A percentile compares a stretch with the other conserved stretches of the same genome.
Evolutionary conservation across 2,329 filamentous ascomycete species (phyloP).

Genomic region (Claviceps spartinae): DNA sequence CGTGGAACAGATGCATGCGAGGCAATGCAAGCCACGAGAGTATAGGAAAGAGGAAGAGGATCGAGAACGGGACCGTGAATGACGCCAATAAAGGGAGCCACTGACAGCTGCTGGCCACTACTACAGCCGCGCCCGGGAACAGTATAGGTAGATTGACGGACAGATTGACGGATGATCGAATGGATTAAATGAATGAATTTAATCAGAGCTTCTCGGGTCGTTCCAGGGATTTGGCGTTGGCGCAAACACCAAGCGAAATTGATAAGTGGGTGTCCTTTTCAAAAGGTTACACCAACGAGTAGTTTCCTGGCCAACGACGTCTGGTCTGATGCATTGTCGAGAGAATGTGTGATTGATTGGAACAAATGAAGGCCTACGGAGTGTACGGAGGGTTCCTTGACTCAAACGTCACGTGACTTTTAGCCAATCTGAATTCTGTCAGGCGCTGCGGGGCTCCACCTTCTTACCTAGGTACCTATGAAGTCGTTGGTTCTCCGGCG

Average conservation of each 20-base stretch:
- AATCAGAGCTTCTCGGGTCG: background rate
- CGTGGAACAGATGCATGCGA: conserved; percentile 7
- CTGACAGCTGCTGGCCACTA: conserved; percentile 2
- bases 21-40: conserved; percentile 6
- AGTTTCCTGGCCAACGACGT: conserved; percentile 6
- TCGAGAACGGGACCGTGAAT: background rate
- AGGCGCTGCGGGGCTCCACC: background rate
- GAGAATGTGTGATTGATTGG: too few relatives aligned
- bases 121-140: background rate
- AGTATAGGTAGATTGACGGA: background rate
- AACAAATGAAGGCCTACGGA: too few relatives aligned
- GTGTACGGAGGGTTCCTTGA: too few relatives aligned
- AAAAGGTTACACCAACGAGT: too few relatives aligned
- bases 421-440: background rate
- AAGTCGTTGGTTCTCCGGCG: background rate
- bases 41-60: background rate
- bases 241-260: background rate
- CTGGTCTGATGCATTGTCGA: background rate
- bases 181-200: background rate
- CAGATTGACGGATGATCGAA: background rate
- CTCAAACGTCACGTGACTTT: too few relatives aligned
- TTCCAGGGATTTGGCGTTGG: background rate
- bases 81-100: background rate
- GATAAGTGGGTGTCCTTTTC: background rate
- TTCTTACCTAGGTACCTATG: background rate